Conservation (phyloP, 306 rosid species). For the Pyrus communis region DNA sequence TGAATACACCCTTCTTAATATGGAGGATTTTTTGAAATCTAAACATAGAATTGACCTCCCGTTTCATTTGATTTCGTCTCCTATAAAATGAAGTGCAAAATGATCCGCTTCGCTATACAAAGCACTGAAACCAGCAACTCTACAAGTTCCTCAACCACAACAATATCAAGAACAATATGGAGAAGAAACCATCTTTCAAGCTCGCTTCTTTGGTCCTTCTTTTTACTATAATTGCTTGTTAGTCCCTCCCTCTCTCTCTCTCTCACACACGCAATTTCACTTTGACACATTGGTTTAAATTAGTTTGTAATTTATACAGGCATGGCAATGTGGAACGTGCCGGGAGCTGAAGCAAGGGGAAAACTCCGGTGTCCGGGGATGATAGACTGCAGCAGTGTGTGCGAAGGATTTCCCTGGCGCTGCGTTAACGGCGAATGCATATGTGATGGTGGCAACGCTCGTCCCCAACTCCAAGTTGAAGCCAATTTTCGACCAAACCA, state of each 20-base stretch:
- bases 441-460: not conserved
- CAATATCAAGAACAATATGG: not conserved
- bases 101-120: not conserved
- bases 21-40: not conserved
- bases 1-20: not conserved
- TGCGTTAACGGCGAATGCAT: conserved; percentile 11
- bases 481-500: not conserved
- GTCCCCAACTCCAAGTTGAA: not conserved
- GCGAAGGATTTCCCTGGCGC: conserved; percentile 19
- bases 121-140: not conserved
- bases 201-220: conserved; percentile 2
- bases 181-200: not conserved
- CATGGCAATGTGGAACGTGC: not conserved
- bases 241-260: not conserved
- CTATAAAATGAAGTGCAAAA: not conserved
- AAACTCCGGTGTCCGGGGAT: conserved; percentile 4
- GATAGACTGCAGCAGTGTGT: conserved; percentile 16
- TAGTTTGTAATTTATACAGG: not conserved
- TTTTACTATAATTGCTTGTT: not conserved
- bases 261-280: not conserved
- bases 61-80: not conserved
- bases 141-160: not conserved
- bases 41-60: not conserved
- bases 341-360: conserved; percentile 9
- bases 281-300: not conserved